Conservation (phyloP, 169 alveolate species). For the Plasmodium gaboni region DNA sequence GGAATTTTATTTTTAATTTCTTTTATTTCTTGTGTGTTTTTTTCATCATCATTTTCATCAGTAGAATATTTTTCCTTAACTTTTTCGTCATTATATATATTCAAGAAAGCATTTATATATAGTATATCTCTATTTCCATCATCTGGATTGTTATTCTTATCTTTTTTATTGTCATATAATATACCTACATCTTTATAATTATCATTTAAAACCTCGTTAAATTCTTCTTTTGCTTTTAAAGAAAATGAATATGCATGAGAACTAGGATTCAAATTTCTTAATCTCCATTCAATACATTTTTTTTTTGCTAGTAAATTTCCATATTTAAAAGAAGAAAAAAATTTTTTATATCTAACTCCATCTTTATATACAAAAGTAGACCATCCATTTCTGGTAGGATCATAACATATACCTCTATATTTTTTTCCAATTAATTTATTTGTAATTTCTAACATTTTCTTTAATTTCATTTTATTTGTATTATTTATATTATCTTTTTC, state of each 20-base stretch:
- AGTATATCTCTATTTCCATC: slow-evolving; percentile 44
- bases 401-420: slow-evolving; percentile 70
- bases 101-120: slow-evolving; percentile 49
- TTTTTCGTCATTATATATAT: slow-evolving; percentile 15
- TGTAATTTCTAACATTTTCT: slow-evolving; percentile 62
- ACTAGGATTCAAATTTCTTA: slow-evolving; percentile 52
- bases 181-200: slow-evolving; percentile 15
- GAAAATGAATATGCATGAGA: slow-evolving; percentile 73
- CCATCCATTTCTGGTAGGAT: slow-evolving; percentile 74
- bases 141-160: neutral
- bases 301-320: slow-evolving; percentile 74
- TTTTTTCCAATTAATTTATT: slow-evolving; percentile 67
- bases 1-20: neutral
- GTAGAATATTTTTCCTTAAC: neutral
- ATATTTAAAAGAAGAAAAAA: slow-evolving; percentile 67
- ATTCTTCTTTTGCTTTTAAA: slow-evolving; percentile 64
- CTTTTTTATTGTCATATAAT: neutral
- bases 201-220: slow-evolving; percentile 51
- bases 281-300: slow-evolving; percentile 72
- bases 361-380: slow-evolving; percentile 74
- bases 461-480: slow-evolving; percentile 26
- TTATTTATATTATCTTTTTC: slow-evolving; percentile 6
- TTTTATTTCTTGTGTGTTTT: neutral
- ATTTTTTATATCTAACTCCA: slow-evolving; percentile 52
- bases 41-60: slow-evolving; percentile 1